A percentile compares a stretch with the other conserved stretches of the same genome.
phyloP scores from a whole-genome alignment of 2,329 filamentous ascomycete species.

The Diaporthe amygdali region DNA sequence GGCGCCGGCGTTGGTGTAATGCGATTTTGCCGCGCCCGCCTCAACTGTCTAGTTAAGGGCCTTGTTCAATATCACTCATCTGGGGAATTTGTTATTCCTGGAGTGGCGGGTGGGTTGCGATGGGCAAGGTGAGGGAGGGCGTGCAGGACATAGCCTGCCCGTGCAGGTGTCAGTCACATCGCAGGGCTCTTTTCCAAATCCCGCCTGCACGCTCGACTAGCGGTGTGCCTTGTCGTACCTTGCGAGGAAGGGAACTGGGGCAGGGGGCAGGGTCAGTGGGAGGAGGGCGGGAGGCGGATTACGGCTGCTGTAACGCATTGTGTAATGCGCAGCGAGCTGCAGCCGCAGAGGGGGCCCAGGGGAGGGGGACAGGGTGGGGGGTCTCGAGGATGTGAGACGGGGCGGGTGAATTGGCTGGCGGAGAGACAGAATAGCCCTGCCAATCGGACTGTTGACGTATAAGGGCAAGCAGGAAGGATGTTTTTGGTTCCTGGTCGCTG shows the following conservation, averaged over 20 bases:
- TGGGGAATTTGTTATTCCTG: too few relatives aligned
- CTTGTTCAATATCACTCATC: too few relatives aligned
- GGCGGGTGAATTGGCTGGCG: background rate
- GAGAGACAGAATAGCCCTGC: background rate
- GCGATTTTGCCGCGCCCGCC: too few relatives aligned
- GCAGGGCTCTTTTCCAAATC: background rate
- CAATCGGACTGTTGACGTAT: background rate
- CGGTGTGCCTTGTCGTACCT: background rate
- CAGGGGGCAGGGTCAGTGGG: background rate
- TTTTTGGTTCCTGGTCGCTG: background rate
- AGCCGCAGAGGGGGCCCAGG: too few relatives aligned
- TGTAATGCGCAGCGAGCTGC: background rate
- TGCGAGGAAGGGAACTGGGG: too few relatives aligned
- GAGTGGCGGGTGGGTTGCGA: background rate
- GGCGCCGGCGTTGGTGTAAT: too few relatives aligned
- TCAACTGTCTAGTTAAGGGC: too few relatives aligned
- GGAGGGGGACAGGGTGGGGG: background rate
- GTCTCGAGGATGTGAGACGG: background rate
- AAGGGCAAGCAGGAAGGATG: background rate
- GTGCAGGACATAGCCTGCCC: background rate
- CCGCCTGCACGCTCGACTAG: background rate
- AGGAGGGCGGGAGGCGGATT: background rate
- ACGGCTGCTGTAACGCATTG: conserved; percentile 4
- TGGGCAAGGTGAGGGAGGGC: background rate
- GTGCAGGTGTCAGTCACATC: background rate